phyloP scores from a whole-genome alignment of 768 basidiomycete genomes.

The Termitomyces sp. region DNA sequence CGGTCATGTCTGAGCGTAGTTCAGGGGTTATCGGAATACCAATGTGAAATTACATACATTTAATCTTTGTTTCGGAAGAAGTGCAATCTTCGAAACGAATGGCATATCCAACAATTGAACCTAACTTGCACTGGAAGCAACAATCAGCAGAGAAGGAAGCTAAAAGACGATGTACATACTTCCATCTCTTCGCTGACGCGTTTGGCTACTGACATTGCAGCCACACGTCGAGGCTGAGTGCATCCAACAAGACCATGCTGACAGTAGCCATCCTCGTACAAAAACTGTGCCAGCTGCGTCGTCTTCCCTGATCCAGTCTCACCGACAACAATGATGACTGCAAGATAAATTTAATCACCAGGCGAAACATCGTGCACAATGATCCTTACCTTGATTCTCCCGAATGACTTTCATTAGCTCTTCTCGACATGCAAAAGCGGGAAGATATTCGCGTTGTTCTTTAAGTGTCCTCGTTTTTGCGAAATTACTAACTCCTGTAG shows the following conservation, averaged over 20 bases:
- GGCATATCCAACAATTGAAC: slow-evolving; percentile 89
- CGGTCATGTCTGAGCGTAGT: slow-evolving; percentile 82
- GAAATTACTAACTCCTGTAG: slow-evolving; percentile 76
- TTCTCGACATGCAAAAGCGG: slow-evolving; percentile 96
- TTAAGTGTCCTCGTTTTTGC: slow-evolving; percentile 80
- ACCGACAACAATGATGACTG: slow-evolving; percentile 94
- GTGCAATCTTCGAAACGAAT: slow-evolving; percentile 99
- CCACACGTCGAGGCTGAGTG: slow-evolving; percentile 97
- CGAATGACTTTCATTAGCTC: slow-evolving; percentile 84
- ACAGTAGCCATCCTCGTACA: slow-evolving; percentile 97
- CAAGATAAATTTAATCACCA: slow-evolving; percentile 8
- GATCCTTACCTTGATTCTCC: slow-evolving; percentile 83
- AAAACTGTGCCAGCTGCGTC: slow-evolving; percentile 90
- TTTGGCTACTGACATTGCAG: slow-evolving; percentile 99
- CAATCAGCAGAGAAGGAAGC: not conserved
- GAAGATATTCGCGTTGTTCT: slow-evolving; percentile 94
- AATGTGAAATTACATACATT: slow-evolving; percentile 56
- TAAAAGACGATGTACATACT: slow-evolving; percentile 38
- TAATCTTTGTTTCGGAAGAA: slow-evolving; percentile 90
- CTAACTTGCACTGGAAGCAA: slow-evolving; percentile 71
- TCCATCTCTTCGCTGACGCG: slow-evolving; percentile 99
- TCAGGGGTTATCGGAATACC: not conserved
- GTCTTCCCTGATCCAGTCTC: slow-evolving; percentile 99
- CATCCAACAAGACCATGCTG: slow-evolving; percentile 88
- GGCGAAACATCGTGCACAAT: not conserved